Percentiles rank a stretch among this genome's conserved stretches.
Evolutionary conservation across 2,329 filamentous ascomycete species (phyloP).

Genomic region (Xylariaceae sp.): DNA sequence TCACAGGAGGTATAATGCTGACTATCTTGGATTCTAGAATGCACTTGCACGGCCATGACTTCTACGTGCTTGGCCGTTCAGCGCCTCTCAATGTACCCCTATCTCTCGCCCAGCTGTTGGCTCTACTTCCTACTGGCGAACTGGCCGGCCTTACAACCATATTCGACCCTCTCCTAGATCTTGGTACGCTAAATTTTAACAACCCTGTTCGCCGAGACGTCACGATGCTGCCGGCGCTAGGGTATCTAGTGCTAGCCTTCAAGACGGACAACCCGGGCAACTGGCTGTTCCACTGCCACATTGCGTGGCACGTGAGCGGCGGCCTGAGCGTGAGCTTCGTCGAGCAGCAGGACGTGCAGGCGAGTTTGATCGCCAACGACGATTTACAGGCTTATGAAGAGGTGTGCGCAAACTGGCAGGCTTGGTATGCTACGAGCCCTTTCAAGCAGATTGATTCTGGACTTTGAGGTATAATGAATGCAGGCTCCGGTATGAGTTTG

Average conservation of each 20-base stretch:
- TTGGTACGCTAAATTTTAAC: constrained; percentile 39
- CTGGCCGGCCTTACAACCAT: constrained; percentile 21
- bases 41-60: constrained; percentile 32
- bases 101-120: background rate
- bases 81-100: constrained; percentile 14
- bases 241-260: constrained; percentile 54
- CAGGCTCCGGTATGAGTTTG: too few species aligned
- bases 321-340: constrained; percentile 24
- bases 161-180: constrained; percentile 35
- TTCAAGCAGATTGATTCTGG: constrained; percentile 14
- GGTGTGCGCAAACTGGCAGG: constrained; percentile 4
- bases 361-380: background rate
- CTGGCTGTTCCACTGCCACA: constrained; percentile 41
- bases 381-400: constrained; percentile 9
- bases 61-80: constrained; percentile 36
- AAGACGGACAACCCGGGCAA: constrained; percentile 55
- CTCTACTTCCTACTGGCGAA: constrained; percentile 13
- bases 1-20: background rate
- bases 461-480: too few species aligned
- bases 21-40: constrained; percentile 14
- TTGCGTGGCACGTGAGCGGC: constrained; percentile 23
- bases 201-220: constrained; percentile 56
- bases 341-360: constrained; percentile 8
- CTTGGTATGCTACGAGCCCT: constrained; percentile 7
- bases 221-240: constrained; percentile 49